Evolutionary conservation across 805 yeast genomes (phyloP).

Genomic region (baker's yeast (Saccharomyces cerevisiae)): DNA sequence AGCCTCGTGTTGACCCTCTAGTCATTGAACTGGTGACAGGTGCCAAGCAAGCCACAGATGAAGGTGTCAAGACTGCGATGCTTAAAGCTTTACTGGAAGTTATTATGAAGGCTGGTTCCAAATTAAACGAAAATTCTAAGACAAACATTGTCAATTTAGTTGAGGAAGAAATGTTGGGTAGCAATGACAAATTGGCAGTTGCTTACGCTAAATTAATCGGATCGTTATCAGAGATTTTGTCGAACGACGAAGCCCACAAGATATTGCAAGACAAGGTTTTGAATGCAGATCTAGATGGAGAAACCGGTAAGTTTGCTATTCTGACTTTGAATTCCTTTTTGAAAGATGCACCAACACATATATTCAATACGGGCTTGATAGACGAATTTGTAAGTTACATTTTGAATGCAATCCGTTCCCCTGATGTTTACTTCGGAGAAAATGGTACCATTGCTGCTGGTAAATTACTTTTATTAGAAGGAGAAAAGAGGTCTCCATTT

Average conservation of each 20-base stretch:
- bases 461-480: conserved; percentile 54
- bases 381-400: conserved; percentile 45
- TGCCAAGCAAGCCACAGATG: conserved; percentile 54
- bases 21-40: conserved; percentile 76
- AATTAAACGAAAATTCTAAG: conserved; percentile 69
- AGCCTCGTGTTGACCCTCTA: conserved; percentile 89
- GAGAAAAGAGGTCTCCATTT: conserved; percentile 34
- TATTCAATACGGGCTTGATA: conserved; percentile 45
- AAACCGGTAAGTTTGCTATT: conserved; percentile 52
- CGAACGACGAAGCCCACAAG: conserved; percentile 52
- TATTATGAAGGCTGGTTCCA: conserved; percentile 66
- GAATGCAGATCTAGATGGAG: conserved; percentile 34
- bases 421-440: conserved; percentile 52
- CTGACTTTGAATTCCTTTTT: conserved; percentile 72
- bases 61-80: conserved; percentile 78
- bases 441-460: conserved; percentile 76
- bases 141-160: conserved; percentile 59
- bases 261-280: conserved; percentile 56
- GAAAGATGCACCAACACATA: conserved; percentile 62
- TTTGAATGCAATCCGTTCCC: conserved; percentile 34
- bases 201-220: conserved; percentile 77
- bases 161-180: conserved; percentile 54
- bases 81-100: conserved; percentile 78
- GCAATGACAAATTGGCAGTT: conserved; percentile 55
- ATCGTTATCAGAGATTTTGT: conserved; percentile 59